Conservation (phyloP, 2,329 filamentous ascomycete species). For the Akanthomyces dipterigenus region DNA sequence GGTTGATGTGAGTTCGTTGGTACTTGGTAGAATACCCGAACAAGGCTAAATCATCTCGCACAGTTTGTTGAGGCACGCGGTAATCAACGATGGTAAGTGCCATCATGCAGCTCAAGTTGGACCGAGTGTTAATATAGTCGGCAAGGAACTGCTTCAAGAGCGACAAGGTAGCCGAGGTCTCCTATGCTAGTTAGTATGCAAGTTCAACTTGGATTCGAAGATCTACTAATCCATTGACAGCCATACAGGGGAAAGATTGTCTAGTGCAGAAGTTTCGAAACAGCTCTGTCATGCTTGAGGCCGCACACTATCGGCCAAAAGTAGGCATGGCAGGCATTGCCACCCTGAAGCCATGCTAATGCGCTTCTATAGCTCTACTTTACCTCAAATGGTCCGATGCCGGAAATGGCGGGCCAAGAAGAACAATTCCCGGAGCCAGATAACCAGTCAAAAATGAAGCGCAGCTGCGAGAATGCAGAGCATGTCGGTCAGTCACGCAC, state of each 20-base stretch:
- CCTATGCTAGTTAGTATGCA: constrained; percentile 74
- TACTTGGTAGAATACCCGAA: background rate
- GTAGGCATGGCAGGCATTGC: constrained; percentile 34
- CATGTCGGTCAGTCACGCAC: constrained; percentile 63
- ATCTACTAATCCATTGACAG: constrained; percentile 36
- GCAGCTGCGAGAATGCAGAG: constrained; percentile 80
- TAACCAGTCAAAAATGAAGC: constrained; percentile 80
- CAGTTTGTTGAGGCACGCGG: constrained; percentile 66
- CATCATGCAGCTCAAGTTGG: background rate
- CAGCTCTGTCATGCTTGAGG: constrained; percentile 90
- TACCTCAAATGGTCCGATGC: constrained; percentile 40
- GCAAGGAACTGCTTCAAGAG: constrained; percentile 72
- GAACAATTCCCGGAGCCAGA: constrained; percentile 71
- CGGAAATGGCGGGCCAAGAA: constrained; percentile 58
- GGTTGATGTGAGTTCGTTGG: constrained; percentile 48
- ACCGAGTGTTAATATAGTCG: background rate
- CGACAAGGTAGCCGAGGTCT: constrained; percentile 81
- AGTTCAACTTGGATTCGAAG: fast-evolving
- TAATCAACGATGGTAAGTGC: constrained; percentile 59
- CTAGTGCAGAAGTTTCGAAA: constrained; percentile 94
- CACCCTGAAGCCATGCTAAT: background rate
- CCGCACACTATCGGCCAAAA: constrained; percentile 75
- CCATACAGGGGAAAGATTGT: constrained; percentile 87
- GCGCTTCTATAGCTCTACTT: constrained; percentile 40
- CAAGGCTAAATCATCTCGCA: background rate